Base-by-base conservation (phyloP, 768 basidiomycete species). In the Hygrocybe coccinea region DNA sequence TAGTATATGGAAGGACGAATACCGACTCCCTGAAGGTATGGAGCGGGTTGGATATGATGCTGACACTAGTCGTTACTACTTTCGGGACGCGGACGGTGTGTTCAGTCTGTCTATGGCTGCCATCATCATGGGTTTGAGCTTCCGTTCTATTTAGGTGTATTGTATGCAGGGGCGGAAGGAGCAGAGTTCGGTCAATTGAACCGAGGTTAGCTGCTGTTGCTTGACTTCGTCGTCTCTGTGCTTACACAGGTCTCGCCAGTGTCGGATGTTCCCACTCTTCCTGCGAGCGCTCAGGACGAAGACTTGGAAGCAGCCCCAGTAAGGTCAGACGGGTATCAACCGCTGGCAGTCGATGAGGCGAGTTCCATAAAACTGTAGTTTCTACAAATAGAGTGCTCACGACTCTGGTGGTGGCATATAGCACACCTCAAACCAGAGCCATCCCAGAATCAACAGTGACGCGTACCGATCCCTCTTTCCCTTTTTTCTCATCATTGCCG, bases 41-140 rank as follows among this genome's bases (percentile, higher is more conserved):
- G 73, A 81, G 58, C 82, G 89, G 34, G 80, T 87, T 55, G 89
- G 87, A 10, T 91, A 90, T 64, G 89, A 91, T 69, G 72, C 84
- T 3, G 89, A 91, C 71, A 76, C 77, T 1, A 78, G 80, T 48
- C 72, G 78, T 47, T 89, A 90, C 72, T 77, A 78, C 64, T 91
- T 84, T 70, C 76, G 77, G 22, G 82, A 83, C 66, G 45, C 59
- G 12, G 77, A 76, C 46, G 86, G 87, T 9, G 36, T 3, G 34
- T 21, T 22, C n/a, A 19, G 3, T 15, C 19, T 29, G 29, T 29
- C 29, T 4, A 3, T 3, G 29, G 29, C 29, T 8, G 8, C 8
- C 29, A 29, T 29, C 29, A 29, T 29, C 29, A 29, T 29, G 4
- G 29, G 29, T 4, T 29, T 29, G 29, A 29, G 29, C 29, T 29